These are phyloP conservation scores for Arthroderma sp. DNA, from an alignment of 2,329 filamentous ascomycete species.

Conservation along the genomic window DNA sequence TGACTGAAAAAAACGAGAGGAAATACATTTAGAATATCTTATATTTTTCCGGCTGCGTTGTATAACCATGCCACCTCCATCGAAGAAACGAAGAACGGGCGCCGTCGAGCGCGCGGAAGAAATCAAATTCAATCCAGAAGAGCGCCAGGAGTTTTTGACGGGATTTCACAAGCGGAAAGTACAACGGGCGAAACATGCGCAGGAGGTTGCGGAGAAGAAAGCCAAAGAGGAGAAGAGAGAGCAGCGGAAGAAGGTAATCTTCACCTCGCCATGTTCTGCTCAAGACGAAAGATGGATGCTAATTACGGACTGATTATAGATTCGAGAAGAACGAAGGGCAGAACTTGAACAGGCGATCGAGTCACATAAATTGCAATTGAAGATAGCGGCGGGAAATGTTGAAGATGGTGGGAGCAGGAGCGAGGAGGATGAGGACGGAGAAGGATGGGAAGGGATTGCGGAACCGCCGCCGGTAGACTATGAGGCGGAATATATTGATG, in stretches of 20 bases:
- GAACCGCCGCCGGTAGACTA: constrained; percentile 51
- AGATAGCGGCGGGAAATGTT: too few relatives aligned
- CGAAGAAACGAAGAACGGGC: constrained; percentile 54
- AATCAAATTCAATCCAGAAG: constrained; percentile 68
- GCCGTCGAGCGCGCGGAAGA: constrained; percentile 46
- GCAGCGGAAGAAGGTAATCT: constrained; percentile 59
- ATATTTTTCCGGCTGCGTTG: too few relatives aligned
- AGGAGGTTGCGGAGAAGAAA: constrained; percentile 64
- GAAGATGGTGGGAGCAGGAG: too few relatives aligned
- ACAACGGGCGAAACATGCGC: constrained; percentile 69
- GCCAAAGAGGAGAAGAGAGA: constrained; percentile 64
- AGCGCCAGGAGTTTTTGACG: constrained; percentile 76
- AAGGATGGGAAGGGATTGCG: constrained; percentile 54
- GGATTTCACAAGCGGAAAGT: constrained; percentile 95
- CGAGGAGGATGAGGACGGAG: constrained; percentile 31
- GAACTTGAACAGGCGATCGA: constrained; percentile 73
- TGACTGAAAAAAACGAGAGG: too few relatives aligned
- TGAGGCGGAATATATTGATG: constrained; percentile 90
- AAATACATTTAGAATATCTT: too few relatives aligned
- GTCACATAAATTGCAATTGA: constrained; percentile 44
- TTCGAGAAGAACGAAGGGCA: constrained; percentile 68
- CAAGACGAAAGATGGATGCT: not conserved
- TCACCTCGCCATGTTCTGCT: not conserved
- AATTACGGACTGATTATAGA: constrained; percentile 34
- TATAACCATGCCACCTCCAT: constrained; percentile 36